Evolutionary conservation across 2,329 filamentous ascomycete genomes (phyloP), one percentile per base, ranked within the genome.

Genomic region (Neonectria sp.): DNA sequence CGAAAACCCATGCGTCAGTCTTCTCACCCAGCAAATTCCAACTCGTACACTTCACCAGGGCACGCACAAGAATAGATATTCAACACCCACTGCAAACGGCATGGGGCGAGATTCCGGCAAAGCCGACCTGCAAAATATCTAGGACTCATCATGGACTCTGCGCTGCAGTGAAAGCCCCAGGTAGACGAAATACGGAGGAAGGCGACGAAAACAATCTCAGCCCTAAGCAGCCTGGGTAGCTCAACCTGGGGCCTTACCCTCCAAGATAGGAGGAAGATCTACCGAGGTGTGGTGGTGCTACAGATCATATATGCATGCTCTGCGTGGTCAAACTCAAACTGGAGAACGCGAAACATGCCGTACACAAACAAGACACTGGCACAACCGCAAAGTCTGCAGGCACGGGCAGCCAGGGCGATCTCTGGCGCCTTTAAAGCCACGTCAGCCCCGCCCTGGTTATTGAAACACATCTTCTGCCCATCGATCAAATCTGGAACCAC

Each of bases 361-460:
- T 56, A 48, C n/a, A 52, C 15, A 40, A 56, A 13, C 13, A 63
- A 31, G 51, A 51, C 29, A 37, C 43, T 62, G 25, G 40, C 7
- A 62, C 25, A 55, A 43, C 43, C 56, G 24, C 25, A 62, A 43
- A 37, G 25, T 63, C 46, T 63, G 45, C 31, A 63, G 35, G 52
- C 53, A 45, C 13, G 43, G 37, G 45, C 37, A 49, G 60, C 60
- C 27, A 43, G 31, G 37, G 60, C 27, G 12, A 63, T 63, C 17
- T 49, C 27, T 46, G 15, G 60, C n/a, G 60, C 53, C n/a, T 63
- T 33, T 17, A 58, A 46, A 45, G 55, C 53, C 17, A 63, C 45
- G 8, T 58, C 43, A 33, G 53, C 48, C 45, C 52, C 33, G 60
- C 60, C 43, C 27, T 57, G 27, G 33, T 57, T 25, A 56, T 56